Evolutionary conservation across 495 filamentous ascomycete genomes (phyloP).

Genomic region (Physcia stellaris): DNA sequence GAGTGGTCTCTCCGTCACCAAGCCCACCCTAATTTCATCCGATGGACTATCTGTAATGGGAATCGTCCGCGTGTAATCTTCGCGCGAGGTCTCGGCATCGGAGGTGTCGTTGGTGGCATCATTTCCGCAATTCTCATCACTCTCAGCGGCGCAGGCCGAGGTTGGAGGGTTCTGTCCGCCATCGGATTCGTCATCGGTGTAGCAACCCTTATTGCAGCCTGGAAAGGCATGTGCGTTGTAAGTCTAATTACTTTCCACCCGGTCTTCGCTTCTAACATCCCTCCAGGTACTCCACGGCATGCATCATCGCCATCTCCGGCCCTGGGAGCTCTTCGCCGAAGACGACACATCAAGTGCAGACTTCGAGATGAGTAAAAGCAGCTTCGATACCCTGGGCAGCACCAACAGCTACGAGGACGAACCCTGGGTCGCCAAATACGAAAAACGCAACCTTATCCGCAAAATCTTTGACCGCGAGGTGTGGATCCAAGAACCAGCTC

Average conservation of each 20-base stretch:
- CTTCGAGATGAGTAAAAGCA: conserved; percentile 25
- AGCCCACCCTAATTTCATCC: conserved; percentile 68
- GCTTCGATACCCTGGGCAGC: conserved; percentile 38
- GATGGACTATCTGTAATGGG: conserved; percentile 69
- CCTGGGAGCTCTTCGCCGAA: conserved; percentile 59
- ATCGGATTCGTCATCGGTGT: conserved; percentile 53
- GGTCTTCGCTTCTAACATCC: not conserved
- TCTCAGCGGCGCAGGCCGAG: conserved; percentile 41
- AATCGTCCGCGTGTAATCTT: conserved; percentile 57
- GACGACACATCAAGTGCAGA: conserved; percentile 12
- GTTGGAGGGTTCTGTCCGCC: conserved; percentile 47
- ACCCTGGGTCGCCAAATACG: conserved; percentile 59
- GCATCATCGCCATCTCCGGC: conserved; percentile 60
- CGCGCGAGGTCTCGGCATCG: conserved; percentile 47
- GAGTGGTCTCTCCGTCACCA: conserved; percentile 54
- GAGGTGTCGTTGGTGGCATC: conserved; percentile 34
- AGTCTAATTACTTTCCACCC: conserved; percentile 7
- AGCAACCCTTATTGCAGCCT: conserved; percentile 50
- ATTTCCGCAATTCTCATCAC: conserved; percentile 42
- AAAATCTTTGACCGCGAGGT: conserved; percentile 64
- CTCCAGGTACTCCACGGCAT: conserved; percentile 47
- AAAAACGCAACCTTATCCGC: conserved; percentile 46
- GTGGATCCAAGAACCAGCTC: conserved; percentile 62
- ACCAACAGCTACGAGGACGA: conserved; percentile 61
- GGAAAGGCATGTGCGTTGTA: conserved; percentile 66